phyloP scores from a whole-genome alignment of 306 rosid species.

The Malus orientalis region DNA sequence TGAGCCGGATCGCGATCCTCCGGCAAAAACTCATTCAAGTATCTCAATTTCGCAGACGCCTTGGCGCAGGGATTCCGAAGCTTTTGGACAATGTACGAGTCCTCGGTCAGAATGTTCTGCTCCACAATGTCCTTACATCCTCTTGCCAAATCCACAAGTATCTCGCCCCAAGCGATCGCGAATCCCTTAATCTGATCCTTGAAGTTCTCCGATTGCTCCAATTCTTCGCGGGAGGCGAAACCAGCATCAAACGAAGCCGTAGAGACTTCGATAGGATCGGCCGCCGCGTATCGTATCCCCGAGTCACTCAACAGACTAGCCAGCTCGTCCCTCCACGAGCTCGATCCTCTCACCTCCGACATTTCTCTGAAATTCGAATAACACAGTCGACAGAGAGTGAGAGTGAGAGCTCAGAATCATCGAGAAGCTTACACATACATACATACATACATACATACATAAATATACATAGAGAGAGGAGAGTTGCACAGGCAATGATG shows the following conservation, averaged over 20 bases:
- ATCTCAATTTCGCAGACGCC: conserved; percentile 56
- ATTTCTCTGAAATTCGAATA: conserved; percentile 25
- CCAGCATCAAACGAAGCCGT: conserved; percentile 33
- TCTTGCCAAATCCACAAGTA: conserved; percentile 60
- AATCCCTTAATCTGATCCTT: conserved; percentile 79
- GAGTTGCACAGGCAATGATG: conserved; percentile 13
- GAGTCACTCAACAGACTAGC: conserved; percentile 50
- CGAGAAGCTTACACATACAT: neutral
- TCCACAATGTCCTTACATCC: conserved; percentile 73
- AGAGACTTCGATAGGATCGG: conserved; percentile 36
- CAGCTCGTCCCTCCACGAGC: conserved; percentile 58
- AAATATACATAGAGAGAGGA: neutral
- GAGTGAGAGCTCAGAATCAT: neutral
- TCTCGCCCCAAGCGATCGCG: conserved; percentile 85
- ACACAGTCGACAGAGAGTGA: neutral
- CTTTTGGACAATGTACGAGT: conserved; percentile 55
- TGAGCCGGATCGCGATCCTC: conserved; percentile 95
- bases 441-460: neutral
- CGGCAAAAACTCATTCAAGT: conserved; percentile 72
- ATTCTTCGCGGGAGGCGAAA: conserved; percentile 19
- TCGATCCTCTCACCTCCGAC: conserved; percentile 48
- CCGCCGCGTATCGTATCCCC: conserved; percentile 30
- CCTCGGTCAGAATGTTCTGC: conserved; percentile 63
- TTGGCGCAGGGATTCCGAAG: conserved; percentile 54
- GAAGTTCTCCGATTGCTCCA: conserved; percentile 54